Percentiles rank a stretch among this genome's conserved stretches.
Evolutionary conservation across 1,284 basidiomycete genomes (phyloP).

Genomic region (Ceratobasidium sp.): DNA sequence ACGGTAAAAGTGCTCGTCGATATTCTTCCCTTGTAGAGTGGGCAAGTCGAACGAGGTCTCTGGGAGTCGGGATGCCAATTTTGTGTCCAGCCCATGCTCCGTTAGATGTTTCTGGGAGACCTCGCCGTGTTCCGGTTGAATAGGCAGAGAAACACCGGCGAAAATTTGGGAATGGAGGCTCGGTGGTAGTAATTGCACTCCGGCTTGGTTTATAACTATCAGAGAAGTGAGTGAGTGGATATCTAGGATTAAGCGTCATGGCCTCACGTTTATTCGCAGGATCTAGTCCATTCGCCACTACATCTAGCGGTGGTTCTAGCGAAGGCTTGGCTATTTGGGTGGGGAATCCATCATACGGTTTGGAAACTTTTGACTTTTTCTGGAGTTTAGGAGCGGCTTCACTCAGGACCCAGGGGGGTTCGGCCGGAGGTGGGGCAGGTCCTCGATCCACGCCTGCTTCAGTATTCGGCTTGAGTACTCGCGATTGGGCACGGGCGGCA

Average conservation of each 20-base stretch:
- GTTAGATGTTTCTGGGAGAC: conserved; percentile 85
- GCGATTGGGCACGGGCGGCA: background rate
- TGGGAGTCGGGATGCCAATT: conserved; percentile 83
- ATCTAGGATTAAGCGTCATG: too few relatives aligned
- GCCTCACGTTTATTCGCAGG: conserved; percentile 12
- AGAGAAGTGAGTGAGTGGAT: conserved; percentile 9
- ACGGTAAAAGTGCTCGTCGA: conserved; percentile 91
- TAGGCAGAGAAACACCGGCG: conserved; percentile 73
- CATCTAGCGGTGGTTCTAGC: background rate
- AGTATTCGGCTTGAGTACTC: background rate
- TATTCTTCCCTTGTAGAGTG: conserved; percentile 81
- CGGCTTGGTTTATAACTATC: conserved; percentile 78
- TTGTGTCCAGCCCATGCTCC: conserved; percentile 82
- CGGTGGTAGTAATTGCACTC: conserved; percentile 91
- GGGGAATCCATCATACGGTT: background rate
- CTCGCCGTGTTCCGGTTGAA: conserved; percentile 71
- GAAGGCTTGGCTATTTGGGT: background rate
- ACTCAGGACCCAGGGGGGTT: background rate
- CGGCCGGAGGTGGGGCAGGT: background rate
- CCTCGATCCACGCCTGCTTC: background rate
- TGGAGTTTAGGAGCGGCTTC: too few relatives aligned
- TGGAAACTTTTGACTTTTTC: background rate
- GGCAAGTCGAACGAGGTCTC: conserved; percentile 87
- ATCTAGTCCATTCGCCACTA: background rate
- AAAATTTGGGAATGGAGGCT: conserved; percentile 88